A percentile compares a stretch with the other conserved stretches of the same genome.
Evolutionary conservation across 2,329 filamentous ascomycete genomes (phyloP).

Genomic region (Exophiala calicioides): DNA sequence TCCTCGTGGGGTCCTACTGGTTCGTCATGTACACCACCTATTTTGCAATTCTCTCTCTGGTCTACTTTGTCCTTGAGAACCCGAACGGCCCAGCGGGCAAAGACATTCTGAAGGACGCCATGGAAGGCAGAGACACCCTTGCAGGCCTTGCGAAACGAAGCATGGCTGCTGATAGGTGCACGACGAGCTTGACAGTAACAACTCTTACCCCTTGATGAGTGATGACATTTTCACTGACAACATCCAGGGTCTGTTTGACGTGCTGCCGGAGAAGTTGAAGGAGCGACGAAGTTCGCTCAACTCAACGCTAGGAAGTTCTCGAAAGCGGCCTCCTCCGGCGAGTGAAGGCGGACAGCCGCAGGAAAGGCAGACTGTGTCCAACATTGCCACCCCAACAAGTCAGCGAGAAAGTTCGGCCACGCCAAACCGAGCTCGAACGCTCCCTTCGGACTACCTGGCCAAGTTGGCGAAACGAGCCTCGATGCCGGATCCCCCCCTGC

Average conservation of each 20-base stretch:
- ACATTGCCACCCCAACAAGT: conserved; percentile 10
- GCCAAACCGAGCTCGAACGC: conserved; percentile 22
- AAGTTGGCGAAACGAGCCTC: conserved; percentile 29
- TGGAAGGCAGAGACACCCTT: conserved; percentile 80
- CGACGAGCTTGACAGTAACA: conserved; percentile 69
- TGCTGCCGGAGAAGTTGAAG: conserved; percentile 72
- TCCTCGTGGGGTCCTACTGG: conserved; percentile 66
- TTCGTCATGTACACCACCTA: conserved; percentile 70
- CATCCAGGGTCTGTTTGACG: conserved; percentile 75
- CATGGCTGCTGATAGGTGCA: conserved; percentile 85
- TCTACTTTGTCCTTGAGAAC: conserved; percentile 67
- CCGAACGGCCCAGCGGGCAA: conserved; percentile 62
- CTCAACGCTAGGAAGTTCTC: conserved; percentile 42
- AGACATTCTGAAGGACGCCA: conserved; percentile 82
- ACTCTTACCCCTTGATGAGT: not conserved
- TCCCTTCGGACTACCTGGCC: conserved; percentile 28
- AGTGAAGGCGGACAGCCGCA: conserved; percentile 13
- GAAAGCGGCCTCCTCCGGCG: conserved; percentile 48
- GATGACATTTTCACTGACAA: no score
- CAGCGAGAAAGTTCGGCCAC: conserved; percentile 15
- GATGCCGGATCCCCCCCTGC: conserved; percentile 32
- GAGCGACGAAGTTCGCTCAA: conserved; percentile 50
- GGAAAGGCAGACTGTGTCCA: conserved; percentile 10
- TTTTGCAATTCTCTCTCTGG: conserved; percentile 64
- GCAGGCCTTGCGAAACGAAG: conserved; percentile 77